Evolutionary conservation across 1,284 basidiomycete species (phyloP).

Genomic region (Puccinia horiana): DNA sequence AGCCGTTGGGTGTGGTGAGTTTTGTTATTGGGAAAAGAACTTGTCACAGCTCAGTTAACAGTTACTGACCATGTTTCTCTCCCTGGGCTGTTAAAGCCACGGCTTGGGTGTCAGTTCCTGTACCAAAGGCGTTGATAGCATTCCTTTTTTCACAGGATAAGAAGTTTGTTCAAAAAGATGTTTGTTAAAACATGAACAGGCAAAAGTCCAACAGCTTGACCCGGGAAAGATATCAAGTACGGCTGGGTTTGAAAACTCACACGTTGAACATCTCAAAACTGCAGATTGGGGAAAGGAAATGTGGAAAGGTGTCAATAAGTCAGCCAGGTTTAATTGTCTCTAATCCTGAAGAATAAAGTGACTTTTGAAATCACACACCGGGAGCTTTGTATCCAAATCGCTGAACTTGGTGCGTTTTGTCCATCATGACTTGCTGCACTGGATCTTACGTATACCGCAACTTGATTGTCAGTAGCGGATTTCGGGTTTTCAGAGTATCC

Average conservation of each 20-base stretch:
- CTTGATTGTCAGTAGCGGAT: slow-evolving; percentile 7
- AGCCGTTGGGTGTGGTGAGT: background rate
- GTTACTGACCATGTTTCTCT: slow-evolving; percentile 28
- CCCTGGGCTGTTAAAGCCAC: slow-evolving; percentile 36
- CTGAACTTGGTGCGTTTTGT: slow-evolving; percentile 27
- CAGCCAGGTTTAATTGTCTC: background rate
- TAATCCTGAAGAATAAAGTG: background rate
- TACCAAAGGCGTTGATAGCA: slow-evolving; percentile 37
- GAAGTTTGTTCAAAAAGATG: background rate
- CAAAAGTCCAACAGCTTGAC: background rate
- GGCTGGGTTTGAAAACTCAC: background rate
- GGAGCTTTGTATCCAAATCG: slow-evolving; percentile 1
- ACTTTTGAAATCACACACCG: background rate
- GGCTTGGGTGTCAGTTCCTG: slow-evolving; percentile 41
- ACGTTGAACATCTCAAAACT: slow-evolving; percentile 18
- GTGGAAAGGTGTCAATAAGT: background rate
- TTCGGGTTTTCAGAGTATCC: slow-evolving; percentile 6
- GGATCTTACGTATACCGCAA: slow-evolving; percentile 14
- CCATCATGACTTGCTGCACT: background rate
- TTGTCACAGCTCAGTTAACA: background rate
- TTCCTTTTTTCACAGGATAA: background rate
- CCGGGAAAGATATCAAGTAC: background rate
- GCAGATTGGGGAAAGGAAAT: background rate
- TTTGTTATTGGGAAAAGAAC: background rate
- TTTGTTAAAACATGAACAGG: background rate